Base-by-base conservation (phyloP, 768 basidiomycete species). In the Gloeopeniophorella convolvens region DNA sequence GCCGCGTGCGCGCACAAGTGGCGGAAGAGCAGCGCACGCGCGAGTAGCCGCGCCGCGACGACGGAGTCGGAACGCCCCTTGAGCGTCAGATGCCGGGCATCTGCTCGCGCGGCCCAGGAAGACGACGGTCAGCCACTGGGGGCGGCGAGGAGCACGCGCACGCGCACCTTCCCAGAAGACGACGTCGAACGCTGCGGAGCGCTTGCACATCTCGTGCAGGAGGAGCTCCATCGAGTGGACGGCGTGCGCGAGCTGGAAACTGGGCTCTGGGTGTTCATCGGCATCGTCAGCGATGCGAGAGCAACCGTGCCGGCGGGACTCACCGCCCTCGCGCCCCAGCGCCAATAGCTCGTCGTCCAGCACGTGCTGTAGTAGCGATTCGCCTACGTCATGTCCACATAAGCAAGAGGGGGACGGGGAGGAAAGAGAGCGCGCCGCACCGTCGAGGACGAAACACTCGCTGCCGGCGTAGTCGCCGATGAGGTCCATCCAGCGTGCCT, bases 401-500 rank as follows among this genome's bases (percentile, higher is more conserved):
- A 41, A 31, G 5, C 2, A 32, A n/a, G 21, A 36, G 9, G 24
- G 21, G 43, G 24, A 34, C 18, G 48, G 31, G 35, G 11, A 21
- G 23, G 33, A n/a, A 21, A 18, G 16, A 36, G 30, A 34, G 40
- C 43, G 10, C 34, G 16, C 55, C 60, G 31, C 61, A 78, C 83
- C 83, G 62, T 85, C 82, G 50, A 86, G 68, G 33, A 84, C 58
- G 59, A 86, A 86, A 13, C 72, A 71, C 59, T 86, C 84, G 30
- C 61, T 72, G 1, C 84, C 84, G 18, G 79, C 83, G 61, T 83
- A 85, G 59, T 83, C 84, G 3, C 82, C 82, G 24, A 85, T 65
- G 8, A 85, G 68, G 62, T 85, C 83, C 82, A 85, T 84, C 78
- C 76, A 78, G 49, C 77, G 61, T 11, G 70, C 72, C 23, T 60